Evolutionary conservation across 768 basidiomycete species (phyloP).

Genomic region (Leccinum aurantiacum): DNA sequence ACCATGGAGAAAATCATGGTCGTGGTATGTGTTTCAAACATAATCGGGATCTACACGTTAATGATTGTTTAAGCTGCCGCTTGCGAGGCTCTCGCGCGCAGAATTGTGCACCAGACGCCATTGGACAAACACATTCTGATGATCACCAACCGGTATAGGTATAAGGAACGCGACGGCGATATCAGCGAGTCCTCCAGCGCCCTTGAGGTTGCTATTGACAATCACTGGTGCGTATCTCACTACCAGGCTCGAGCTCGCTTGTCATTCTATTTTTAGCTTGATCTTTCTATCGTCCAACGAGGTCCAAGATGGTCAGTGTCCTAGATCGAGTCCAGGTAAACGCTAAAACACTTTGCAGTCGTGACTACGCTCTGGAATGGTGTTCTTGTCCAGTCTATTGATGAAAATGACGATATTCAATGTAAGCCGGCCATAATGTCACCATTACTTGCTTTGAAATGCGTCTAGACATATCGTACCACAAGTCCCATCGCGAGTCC

Average conservation of each 20-base stretch:
- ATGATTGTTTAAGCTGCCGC: conserved; percentile 54
- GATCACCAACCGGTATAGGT: conserved; percentile 77
- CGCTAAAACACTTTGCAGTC: conserved; percentile 44
- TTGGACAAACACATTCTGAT: conserved; percentile 63
- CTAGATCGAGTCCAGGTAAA: background rate
- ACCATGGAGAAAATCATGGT: conserved; percentile 82
- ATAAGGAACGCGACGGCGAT: conserved; percentile 73
- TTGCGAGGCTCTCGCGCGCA: conserved; percentile 82
- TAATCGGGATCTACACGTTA: background rate
- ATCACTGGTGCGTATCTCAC: conserved; percentile 63
- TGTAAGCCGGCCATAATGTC: conserved; percentile 44
- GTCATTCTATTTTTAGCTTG: conserved; percentile 42
- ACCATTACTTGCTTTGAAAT: conserved; percentile 7
- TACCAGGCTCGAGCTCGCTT: background rate
- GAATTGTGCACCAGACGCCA: conserved; percentile 69
- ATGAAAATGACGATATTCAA: conserved; percentile 72
- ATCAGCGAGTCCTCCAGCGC: conserved; percentile 72
- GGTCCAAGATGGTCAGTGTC: conserved; percentile 68
- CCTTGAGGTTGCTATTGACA: conserved; percentile 89
- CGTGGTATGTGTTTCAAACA: conserved; percentile 51
- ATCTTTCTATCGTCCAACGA: conserved; percentile 86
- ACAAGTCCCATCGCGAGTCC: conserved; percentile 47
- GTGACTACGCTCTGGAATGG: conserved; percentile 83
- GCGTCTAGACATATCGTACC: conserved; percentile 64
- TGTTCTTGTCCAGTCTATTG: conserved; percentile 75